Base-by-base conservation (phyloP, 768 basidiomycete genomes). In the Porpolomopsis calyptriformis region DNA sequence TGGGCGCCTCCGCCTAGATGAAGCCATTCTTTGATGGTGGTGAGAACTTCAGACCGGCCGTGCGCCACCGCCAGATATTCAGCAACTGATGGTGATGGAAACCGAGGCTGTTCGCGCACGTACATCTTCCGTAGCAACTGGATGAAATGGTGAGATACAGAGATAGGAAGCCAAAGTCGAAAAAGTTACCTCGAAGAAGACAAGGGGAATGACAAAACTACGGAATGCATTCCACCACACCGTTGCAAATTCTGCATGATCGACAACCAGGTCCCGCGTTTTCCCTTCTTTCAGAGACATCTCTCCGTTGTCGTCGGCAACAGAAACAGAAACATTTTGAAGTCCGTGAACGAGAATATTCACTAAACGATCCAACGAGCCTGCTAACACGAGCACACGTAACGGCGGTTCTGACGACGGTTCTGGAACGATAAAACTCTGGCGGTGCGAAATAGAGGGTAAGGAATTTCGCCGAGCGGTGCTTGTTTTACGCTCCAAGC, bases 181-280 rank as follows among this genome's bases (percentile, higher is more conserved):
- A 39, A 47, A 14, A 55, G 74, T 40, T 55, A 87, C 88, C 78
- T 90, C 86, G 58, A 91, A 89, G 55, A 91, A 85, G 1, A 83
- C 82, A 6, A 82, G 60, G 0, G 88, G 87, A 0, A 82, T 80
- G 7, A 90, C 76, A 52, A 90, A 87, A 54, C 83, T 86, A 34
- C 88, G 71, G 57, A 85, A 91, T 16, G 77, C 76, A 50, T 74
- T 80, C 85, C 87, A 91, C 85, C 87, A 91, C 2, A 86, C 74
- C 36, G 68, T 70, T 2, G 78, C 71, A 63, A 85, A 90, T 56
- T 89, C 87, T 1, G 57, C 65, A 37, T 78, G 73, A 63, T 90
- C 87, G 11, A 90, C 73, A 20, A 78, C 67, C 35, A 89, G 64
- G 40, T 85, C 79, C 26, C 85, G 68, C 0, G 82, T 83, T 65